These are phyloP conservation scores for Cercospora sojina DNA, from an alignment of 2,329 filamentous ascomycete species.

Conservation along the genomic window DNA sequence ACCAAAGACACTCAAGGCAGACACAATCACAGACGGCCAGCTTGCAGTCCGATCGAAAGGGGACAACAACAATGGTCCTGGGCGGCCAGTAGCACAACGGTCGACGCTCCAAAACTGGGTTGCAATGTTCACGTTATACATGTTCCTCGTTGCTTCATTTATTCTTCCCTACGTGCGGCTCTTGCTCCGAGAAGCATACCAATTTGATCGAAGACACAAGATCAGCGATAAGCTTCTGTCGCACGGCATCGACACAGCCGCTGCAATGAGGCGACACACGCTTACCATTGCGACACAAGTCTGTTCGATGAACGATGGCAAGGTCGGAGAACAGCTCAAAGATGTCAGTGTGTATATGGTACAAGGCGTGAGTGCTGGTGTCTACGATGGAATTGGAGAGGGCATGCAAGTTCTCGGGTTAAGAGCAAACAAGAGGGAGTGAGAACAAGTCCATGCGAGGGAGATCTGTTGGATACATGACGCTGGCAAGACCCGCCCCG, in stretches of 20 bases:
- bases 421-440: constrained; percentile 16
- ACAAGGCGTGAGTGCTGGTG: constrained; percentile 63
- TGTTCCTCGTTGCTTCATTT: constrained; percentile 60
- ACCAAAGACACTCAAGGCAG: constrained; percentile 37
- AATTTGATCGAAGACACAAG: constrained; percentile 66
- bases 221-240: constrained; percentile 60
- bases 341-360: constrained; percentile 61
- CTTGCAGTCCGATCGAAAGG: constrained; percentile 20
- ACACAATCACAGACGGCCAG: constrained; percentile 10
- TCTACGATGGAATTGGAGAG: constrained; percentile 63
- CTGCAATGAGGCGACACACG: constrained; percentile 54
- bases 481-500: background rate
- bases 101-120: constrained; percentile 30
- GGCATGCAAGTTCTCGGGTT: constrained; percentile 51
- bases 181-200: constrained; percentile 55
- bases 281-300: constrained; percentile 56
- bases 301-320: constrained; percentile 62
- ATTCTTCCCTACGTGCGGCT: constrained; percentile 61
- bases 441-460: background rate
- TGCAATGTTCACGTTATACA: constrained; percentile 26
- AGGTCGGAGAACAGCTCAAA: constrained; percentile 59
- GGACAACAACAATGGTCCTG: background rate
- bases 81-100: background rate
- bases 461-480: background rate
- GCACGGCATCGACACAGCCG: constrained; percentile 53